Evolutionary conservation across 108 stramenopile species (phyloP).

Genomic region (Nitzschia palea): DNA sequence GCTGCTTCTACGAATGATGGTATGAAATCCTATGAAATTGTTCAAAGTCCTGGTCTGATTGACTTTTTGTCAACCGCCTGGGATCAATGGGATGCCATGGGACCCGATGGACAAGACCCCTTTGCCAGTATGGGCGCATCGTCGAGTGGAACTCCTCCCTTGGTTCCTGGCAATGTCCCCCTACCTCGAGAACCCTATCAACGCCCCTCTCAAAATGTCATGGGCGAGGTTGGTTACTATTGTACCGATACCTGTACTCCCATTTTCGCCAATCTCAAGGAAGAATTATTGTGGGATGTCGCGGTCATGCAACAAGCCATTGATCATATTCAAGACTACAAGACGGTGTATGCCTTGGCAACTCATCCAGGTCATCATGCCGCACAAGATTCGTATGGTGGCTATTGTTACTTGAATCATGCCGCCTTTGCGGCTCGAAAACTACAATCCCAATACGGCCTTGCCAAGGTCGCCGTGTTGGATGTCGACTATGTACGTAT

Average conservation of each 20-base stretch:
- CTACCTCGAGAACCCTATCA: slow-evolving; percentile 43
- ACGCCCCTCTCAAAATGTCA: slow-evolving; percentile 62
- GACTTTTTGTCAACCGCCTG: slow-evolving; percentile 48
- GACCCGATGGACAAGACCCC: slow-evolving; percentile 35
- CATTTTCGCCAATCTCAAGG: slow-evolving; percentile 44
- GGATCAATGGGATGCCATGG: slow-evolving; percentile 41
- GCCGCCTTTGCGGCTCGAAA: slow-evolving; percentile 57
- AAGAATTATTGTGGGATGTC: slow-evolving; percentile 67
- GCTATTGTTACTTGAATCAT: slow-evolving; percentile 84
- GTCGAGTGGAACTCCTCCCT: background rate
- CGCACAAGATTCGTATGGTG: slow-evolving; percentile 70
- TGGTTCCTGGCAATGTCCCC: slow-evolving; percentile 42
- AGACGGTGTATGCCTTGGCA: slow-evolving; percentile 55
- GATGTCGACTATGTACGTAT: slow-evolving; percentile 69
- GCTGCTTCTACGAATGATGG: background rate
- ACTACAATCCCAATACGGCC: slow-evolving; percentile 39
- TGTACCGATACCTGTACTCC: slow-evolving; percentile 76
- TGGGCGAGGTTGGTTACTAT: slow-evolving; percentile 79
- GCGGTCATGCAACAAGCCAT: slow-evolving; percentile 38
- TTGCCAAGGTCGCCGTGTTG: slow-evolving; percentile 42
- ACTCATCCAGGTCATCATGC: slow-evolving; percentile 89
- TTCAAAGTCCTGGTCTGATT: slow-evolving; percentile 31
- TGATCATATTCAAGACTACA: background rate
- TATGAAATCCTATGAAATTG: slow-evolving; percentile 13
- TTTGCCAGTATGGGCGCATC: background rate